Conservation (phyloP, 495 filamentous ascomycete genomes). For the Tuber brumale region DNA sequence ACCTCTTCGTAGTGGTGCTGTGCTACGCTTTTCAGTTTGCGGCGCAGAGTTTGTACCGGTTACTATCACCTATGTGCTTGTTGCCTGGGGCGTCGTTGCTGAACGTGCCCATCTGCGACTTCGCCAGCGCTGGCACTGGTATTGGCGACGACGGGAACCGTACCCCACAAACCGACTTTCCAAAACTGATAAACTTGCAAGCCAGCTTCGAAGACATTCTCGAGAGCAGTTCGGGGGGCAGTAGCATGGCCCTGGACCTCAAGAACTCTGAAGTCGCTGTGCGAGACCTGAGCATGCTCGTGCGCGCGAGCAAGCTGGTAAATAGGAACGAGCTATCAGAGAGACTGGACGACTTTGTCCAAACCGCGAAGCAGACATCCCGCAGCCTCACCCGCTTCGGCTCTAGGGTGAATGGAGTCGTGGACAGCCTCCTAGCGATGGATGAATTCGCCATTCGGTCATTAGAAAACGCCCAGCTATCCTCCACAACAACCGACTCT, state of each 20-base stretch:
- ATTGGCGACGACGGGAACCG: slow-evolving; percentile 16
- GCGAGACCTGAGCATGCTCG: slow-evolving; percentile 29
- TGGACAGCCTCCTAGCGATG: slow-evolving; percentile 61
- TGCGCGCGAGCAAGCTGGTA: slow-evolving; percentile 23
- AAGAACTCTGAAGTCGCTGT: slow-evolving; percentile 34
- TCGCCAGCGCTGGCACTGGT: slow-evolving; percentile 23
- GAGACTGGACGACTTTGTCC: slow-evolving; percentile 31
- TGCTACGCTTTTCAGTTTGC: not conserved
- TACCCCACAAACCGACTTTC: slow-evolving; percentile 53
- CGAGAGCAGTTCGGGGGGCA: slow-evolving; percentile 53
- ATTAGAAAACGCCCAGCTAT: slow-evolving; percentile 34
- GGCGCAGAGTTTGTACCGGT: not conserved
- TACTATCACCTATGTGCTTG: slow-evolving; percentile 57
- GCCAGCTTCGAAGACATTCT: slow-evolving; percentile 59
- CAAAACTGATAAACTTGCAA: slow-evolving; percentile 61
- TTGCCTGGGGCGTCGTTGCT: slow-evolving; percentile 57
- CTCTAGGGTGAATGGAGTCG: slow-evolving; percentile 58
- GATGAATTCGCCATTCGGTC: slow-evolving; percentile 55
- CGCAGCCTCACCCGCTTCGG: slow-evolving; percentile 51
- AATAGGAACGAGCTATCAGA: slow-evolving; percentile 30
- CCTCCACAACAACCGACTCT: slow-evolving; percentile 43
- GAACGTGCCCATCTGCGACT: slow-evolving; percentile 56
- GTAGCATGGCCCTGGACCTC: slow-evolving; percentile 37
- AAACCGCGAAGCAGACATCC: slow-evolving; percentile 27
- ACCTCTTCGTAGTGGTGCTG: not conserved